Base-by-base conservation (phyloP, 768 basidiomycete genomes). In the Nidularia pulvinata region DNA sequence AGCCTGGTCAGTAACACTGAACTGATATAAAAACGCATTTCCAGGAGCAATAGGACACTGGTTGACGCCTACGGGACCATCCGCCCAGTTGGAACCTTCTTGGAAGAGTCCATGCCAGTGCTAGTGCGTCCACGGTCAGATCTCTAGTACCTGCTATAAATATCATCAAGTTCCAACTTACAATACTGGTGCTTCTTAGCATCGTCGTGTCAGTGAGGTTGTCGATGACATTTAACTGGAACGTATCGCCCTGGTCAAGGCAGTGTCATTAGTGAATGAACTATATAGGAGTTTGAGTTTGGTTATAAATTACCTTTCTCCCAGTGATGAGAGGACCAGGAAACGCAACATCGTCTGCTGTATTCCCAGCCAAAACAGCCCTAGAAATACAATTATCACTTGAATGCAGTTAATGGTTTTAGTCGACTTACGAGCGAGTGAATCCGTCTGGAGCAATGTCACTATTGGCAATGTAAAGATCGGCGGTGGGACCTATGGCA, bases 31-130 rank as follows among this genome's bases (percentile, higher is more conserved):
- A 63, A 79, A 81, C 0, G 69, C 71, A 36, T 75, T 37, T 1
- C 61, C 60, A 2, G 78, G 68, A 3, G 68, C 55, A 37, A 82
- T 77, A 0, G 80, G 80, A 59, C 80, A 82, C 55, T 81, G 78
- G 9, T 71, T 77, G 7, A 80, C 67, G 44, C 67, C 59, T 4
- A 67, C 61, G 1, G 68, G 50, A 11, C 81, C 81, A 52, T 83
- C 81, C 0, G 69, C 75, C 63, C 68, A 78, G 52, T 71, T 78
- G 5, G 72, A 71, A 5, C 54, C 46, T 1, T 61, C 57, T 59
- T 82, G 80, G 48, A 66, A 71, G 39, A 82, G 56, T 1, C 81
- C 81, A 57, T 83, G 81, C 79, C 78, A 82, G 56, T 82, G 81
- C 71, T 72, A 42, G 6, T 7, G 6, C 34, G 44, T n/a, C 48